Percentiles rank a stretch among this genome's conserved stretches.
Evolutionary conservation across 1,284 basidiomycete species (phyloP).

Genomic region (Trichosporon coremiiforme): DNA sequence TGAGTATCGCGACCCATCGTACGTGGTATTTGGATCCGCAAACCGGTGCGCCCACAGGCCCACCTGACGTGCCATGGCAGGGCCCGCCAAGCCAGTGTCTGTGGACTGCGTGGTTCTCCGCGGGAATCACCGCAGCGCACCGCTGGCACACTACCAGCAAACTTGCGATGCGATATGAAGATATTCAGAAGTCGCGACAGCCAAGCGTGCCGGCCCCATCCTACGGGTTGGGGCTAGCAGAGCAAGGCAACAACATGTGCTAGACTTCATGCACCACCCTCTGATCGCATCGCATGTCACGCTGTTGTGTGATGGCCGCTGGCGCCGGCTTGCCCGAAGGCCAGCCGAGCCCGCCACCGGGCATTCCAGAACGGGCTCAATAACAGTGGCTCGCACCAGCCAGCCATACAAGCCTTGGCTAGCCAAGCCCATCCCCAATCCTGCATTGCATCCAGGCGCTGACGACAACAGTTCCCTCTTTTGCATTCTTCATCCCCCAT

Average conservation of each 20-base stretch:
- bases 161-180: slow-evolving; percentile 34
- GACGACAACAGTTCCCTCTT: slow-evolving; percentile 12
- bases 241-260: slow-evolving; percentile 37
- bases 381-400: background rate
- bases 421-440: background rate
- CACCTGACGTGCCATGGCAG: background rate
- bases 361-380: background rate
- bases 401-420: slow-evolving; percentile 4
- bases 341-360: background rate
- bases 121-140: background rate
- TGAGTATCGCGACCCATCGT: background rate
- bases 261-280: slow-evolving; percentile 53
- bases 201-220: slow-evolving; percentile 21
- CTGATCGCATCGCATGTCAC: slow-evolving; percentile 34
- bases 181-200: slow-evolving; percentile 47
- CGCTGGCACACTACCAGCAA: background rate
- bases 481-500: slow-evolving; percentile 16
- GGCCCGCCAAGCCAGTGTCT: background rate
- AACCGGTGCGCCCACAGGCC: background rate
- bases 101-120: background rate
- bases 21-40: background rate
- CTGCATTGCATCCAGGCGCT: slow-evolving; percentile 7
- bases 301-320: background rate
- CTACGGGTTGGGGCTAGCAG: slow-evolving; percentile 18
- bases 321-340: background rate